phyloP scores from a whole-genome alignment of 257 asterid species.

The Solanum sejunctum region DNA sequence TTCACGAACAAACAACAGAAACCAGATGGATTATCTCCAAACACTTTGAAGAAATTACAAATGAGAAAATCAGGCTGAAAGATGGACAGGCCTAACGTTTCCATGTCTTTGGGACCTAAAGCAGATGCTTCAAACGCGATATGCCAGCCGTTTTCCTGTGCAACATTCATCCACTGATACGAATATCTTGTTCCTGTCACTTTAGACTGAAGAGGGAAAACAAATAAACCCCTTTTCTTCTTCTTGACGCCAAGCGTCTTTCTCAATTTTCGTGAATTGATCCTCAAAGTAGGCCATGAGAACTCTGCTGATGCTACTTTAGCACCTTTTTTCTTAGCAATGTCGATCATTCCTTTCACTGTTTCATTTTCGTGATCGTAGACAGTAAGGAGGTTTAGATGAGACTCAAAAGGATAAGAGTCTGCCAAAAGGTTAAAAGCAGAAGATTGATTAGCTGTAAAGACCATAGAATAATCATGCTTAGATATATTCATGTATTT shows the following conservation, averaged over 20 bases:
- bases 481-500: constrained; percentile 53
- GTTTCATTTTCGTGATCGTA: constrained; percentile 65
- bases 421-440: constrained; percentile 61
- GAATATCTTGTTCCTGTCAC: constrained; percentile 58
- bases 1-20: constrained; percentile 63
- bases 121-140: constrained; percentile 74
- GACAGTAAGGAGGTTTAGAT: constrained; percentile 33
- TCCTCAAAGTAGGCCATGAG: constrained; percentile 58
- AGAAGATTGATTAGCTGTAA: constrained; percentile 63
- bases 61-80: constrained; percentile 66
- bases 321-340: constrained; percentile 32
- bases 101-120: constrained; percentile 76
- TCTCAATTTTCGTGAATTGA: constrained; percentile 39
- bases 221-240: constrained; percentile 43
- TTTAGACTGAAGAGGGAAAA: constrained; percentile 69
- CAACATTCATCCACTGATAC: constrained; percentile 74
- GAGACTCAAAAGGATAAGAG: constrained; percentile 48
- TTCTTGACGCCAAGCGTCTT: constrained; percentile 23
- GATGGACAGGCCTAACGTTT: constrained; percentile 68
- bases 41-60: constrained; percentile 63
- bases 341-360: constrained; percentile 30
- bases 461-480: constrained; percentile 54
- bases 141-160: constrained; percentile 81
- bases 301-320: constrained; percentile 39
- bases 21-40: constrained; percentile 81